Conservation (phyloP, 2,329 filamentous ascomycete species). For the Blumeria hordei region DNA sequence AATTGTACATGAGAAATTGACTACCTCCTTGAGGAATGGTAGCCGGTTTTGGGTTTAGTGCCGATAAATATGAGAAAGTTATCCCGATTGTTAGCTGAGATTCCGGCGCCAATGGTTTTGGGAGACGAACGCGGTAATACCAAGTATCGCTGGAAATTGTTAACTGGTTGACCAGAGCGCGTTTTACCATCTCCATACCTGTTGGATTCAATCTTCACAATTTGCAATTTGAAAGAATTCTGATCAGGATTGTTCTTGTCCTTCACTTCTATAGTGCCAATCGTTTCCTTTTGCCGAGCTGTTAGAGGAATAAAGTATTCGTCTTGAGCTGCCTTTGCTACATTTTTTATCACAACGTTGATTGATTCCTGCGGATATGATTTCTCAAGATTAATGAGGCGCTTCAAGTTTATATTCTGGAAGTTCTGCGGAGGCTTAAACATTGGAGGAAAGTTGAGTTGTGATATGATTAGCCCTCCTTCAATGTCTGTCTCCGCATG, state of each 20-base stretch:
- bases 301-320: constrained; percentile 87
- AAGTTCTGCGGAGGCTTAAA: constrained; percentile 82
- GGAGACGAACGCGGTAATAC: constrained; percentile 67
- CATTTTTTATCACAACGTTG: constrained; percentile 87
- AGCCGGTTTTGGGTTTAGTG: constrained; percentile 59
- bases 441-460: constrained; percentile 32
- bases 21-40: constrained; percentile 61
- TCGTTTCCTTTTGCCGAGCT: constrained; percentile 42
- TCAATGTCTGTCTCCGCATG: constrained; percentile 11
- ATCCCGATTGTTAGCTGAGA: constrained; percentile 71
- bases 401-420: constrained; percentile 78
- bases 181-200: constrained; percentile 20
- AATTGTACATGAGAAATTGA: constrained; percentile 68
- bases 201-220: constrained; percentile 36
- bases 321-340: constrained; percentile 51
- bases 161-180: constrained; percentile 5
- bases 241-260: constrained; percentile 61
- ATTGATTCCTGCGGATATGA: constrained; percentile 71
- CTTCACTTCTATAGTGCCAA: constrained; percentile 76
- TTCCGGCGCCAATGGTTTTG: constrained; percentile 48
- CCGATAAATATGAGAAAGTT: constrained; percentile 55
- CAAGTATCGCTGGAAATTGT: constrained; percentile 33
- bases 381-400: constrained; percentile 81
- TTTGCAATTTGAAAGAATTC: constrained; percentile 42
- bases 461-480: constrained; percentile 23